A percentile compares a stretch with the other conserved stretches of the same genome.
Evolutionary conservation across 23 red algal genomes (phyloP).

Genomic region (Cyanidiococcus yangmingshanensis): DNA sequence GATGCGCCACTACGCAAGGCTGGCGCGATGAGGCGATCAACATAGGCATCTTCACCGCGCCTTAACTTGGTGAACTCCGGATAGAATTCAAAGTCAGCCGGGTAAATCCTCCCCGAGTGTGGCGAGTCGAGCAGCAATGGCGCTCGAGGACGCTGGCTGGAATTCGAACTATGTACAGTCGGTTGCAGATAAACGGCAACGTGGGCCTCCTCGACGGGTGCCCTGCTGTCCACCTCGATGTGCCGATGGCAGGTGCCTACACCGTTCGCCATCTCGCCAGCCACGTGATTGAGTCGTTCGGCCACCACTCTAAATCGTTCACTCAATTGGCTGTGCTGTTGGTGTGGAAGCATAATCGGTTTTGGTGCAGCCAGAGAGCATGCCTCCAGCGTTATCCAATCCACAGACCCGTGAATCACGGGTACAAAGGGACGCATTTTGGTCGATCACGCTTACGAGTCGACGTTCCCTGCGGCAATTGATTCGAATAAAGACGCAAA

Average conservation of each 20-base stretch:
- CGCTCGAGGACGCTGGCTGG: neutral
- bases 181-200: constrained; percentile 12
- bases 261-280: too few relatives aligned
- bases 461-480: too few relatives aligned
- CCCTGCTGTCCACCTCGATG: too few relatives aligned
- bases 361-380: neutral
- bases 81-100: constrained; percentile 22
- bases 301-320: too few relatives aligned
- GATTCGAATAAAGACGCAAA: too few relatives aligned
- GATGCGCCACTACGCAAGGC: constrained; percentile 11
- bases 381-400: constrained; percentile 9
- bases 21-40: constrained; percentile 20
- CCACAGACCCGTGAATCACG: constrained; percentile 7
- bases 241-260: too few relatives aligned
- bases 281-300: too few relatives aligned
- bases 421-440: neutral
- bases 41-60: constrained; percentile 32
- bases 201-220: constrained; percentile 4
- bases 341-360: neutral
- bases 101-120: constrained; percentile 28
- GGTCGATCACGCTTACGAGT: too few relatives aligned
- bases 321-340: neutral
- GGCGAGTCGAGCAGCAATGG: constrained; percentile 24
- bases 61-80: constrained; percentile 14
- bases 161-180: neutral